A percentile compares a stretch with the other conserved stretches of the same genome.
Conservation (phyloP, 495 filamentous ascomycete genomes). For the Talaromyces nanjingensis region DNA sequence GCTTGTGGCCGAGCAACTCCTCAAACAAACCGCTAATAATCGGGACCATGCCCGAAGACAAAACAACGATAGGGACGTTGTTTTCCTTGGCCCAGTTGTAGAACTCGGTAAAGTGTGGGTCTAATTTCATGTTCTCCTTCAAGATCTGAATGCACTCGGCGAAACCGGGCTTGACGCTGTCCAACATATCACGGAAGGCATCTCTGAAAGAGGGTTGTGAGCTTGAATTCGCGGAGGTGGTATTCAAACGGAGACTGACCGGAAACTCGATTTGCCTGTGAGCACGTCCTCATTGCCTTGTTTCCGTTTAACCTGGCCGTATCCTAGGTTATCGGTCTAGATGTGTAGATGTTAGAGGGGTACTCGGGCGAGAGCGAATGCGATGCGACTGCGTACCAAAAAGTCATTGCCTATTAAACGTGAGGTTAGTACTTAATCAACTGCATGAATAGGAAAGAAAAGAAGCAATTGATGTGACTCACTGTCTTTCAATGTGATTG, state of each 20-base stretch:
- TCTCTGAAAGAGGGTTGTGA: conserved; percentile 40
- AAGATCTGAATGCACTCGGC: conserved; percentile 70
- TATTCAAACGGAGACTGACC: conserved; percentile 32
- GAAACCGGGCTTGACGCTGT: conserved; percentile 69
- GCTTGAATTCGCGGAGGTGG: not conserved
- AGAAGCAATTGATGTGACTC: conserved; percentile 19
- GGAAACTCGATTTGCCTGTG: conserved; percentile 58
- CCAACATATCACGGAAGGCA: conserved; percentile 82
- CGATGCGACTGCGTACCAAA: conserved; percentile 42
- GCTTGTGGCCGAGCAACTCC: conserved; percentile 66
- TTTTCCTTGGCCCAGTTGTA: conserved; percentile 71
- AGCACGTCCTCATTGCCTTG: conserved; percentile 68
- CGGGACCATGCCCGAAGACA: conserved; percentile 87
- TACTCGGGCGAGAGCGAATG: not conserved
- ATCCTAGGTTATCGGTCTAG: conserved; percentile 86
- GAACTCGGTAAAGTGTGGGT: conserved; percentile 80
- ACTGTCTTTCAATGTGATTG: conserved; percentile 85
- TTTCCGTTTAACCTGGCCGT: conserved; percentile 56
- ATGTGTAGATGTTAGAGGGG: conserved; percentile 7
- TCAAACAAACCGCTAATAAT: conserved; percentile 79
- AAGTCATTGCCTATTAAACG: conserved; percentile 71
- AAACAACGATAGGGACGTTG: conserved; percentile 84
- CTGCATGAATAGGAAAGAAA: not conserved
- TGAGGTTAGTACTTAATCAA: not conserved
- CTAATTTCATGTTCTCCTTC: conserved; percentile 75